Base-by-base conservation (phyloP, 1,139 yeast species). In the Geotrichum cucujoidarum region DNA sequence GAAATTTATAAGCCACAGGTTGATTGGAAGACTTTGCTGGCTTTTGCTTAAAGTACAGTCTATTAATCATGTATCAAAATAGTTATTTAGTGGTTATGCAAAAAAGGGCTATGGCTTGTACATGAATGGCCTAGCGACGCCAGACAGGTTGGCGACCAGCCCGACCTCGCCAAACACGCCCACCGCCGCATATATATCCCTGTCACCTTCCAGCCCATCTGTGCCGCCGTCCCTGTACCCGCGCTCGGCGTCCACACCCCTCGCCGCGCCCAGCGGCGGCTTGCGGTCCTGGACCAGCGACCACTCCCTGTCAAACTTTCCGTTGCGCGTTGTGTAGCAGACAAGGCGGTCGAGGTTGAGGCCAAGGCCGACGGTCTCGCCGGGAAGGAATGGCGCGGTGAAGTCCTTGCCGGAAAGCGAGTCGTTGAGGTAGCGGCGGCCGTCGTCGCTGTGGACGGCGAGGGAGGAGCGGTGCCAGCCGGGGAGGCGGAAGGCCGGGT, bases 391-490 rank as follows among this genome's bases (percentile, higher is more conserved):
- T 4, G 60, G 59, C 17, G 40, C 35, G 17, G 54, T 52, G 41
- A 61, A 59, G 21, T 54, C 55, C 46, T 55, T 54, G 3, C 65
- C 65, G 11, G 54, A 48, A 18, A 56, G 48, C 21, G 59, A 51
- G 40, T 60, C 63, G 35, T 60, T 58, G 17, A 60, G 56, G 45
- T 61, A 62, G 6, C 63, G 53, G 18, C 59, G 52, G 3, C 65
- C 65, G 30, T 61, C 65, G 39, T 61, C 65, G 5, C 61, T 56
- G 38, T 62, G 65, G n/a, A 62, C 61, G 1, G 64, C 64, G 11
- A 60, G 42, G 7, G 62, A 57, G 4, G 60, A 64, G 10, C 65
- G 53, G 38, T 62, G 64, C 64, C 65, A 61, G 3, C 65, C 65
- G 1, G 65, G 65, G 17, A 60, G 52, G 14, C 65, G 43, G 44